These are phyloP conservation scores for Bipolaris cookei DNA, from an alignment of 2,329 filamentous ascomycete genomes.

Conservation along the genomic window DNA sequence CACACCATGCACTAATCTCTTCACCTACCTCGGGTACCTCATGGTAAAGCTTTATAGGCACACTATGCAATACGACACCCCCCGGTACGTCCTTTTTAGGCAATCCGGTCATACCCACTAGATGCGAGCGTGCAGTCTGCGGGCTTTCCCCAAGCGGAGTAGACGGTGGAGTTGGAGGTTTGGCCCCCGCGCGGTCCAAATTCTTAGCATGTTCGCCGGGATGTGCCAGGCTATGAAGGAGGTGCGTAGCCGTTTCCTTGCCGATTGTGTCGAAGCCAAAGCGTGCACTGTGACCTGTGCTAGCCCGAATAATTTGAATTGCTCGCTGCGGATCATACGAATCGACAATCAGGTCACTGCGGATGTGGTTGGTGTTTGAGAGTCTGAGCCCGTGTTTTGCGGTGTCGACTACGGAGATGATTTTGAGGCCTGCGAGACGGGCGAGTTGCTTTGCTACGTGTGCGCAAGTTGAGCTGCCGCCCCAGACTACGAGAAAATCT, in stretches of 20 bases:
- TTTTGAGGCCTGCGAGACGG: conserved; percentile 67
- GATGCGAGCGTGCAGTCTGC: conserved; percentile 55
- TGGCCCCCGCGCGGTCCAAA: conserved; percentile 15
- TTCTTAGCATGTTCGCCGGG: conserved; percentile 19
- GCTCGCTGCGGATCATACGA: conserved; percentile 70
- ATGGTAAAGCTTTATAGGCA: conserved; percentile 80
- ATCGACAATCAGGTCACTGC: conserved; percentile 72
- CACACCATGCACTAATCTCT: conserved; percentile 69
- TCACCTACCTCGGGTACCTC: conserved; percentile 69
- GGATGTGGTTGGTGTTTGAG: conserved; percentile 49
- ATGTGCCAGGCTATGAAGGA: conserved; percentile 60
- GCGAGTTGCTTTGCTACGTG: conserved; percentile 72
- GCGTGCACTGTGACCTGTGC: conserved; percentile 63
- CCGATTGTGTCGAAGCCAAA: conserved; percentile 75
- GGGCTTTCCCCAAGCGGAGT: conserved; percentile 29
- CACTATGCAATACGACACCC: conserved; percentile 64
- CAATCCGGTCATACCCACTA: conserved; percentile 71
- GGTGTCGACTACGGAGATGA: conserved; percentile 70
- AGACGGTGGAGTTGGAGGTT: conserved; percentile 37
- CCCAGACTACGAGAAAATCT: conserved; percentile 78
- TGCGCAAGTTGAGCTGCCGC: conserved; percentile 73
- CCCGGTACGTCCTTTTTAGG: conserved; percentile 61
- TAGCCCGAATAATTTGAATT: conserved; percentile 66
- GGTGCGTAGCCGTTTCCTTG: conserved; percentile 64
- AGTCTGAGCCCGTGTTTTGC: conserved; percentile 65